Evolutionary conservation across 805 yeast genomes (phyloP).

Genomic region (Saccharomycopsis lassenensis): DNA sequence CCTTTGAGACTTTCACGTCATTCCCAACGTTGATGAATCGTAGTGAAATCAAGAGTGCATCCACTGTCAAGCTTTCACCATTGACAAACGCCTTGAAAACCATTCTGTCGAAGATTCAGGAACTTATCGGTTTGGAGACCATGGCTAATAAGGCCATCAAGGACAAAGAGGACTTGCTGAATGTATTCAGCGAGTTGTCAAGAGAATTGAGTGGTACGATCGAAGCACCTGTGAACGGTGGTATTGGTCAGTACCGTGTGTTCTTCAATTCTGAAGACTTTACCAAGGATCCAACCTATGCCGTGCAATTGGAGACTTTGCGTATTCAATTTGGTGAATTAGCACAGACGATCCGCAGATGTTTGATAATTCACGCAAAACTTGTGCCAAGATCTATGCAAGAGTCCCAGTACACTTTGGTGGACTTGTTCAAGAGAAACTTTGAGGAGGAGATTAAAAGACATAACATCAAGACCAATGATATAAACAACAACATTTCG

Average conservation of each 20-base stretch:
- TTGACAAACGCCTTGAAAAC: slow-evolving; percentile 70
- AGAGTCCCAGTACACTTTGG: slow-evolving; percentile 57
- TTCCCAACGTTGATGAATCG: slow-evolving; percentile 88
- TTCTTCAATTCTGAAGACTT: slow-evolving; percentile 39
- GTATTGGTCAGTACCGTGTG: slow-evolving; percentile 71
- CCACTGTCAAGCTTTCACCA: slow-evolving; percentile 58
- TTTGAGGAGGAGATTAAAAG: slow-evolving; percentile 51
- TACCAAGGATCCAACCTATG: slow-evolving; percentile 21
- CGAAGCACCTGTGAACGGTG: slow-evolving; percentile 89
- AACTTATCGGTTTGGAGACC: slow-evolving; percentile 57
- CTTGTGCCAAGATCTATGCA: slow-evolving; percentile 45
- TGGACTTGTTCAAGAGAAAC: slow-evolving; percentile 52
- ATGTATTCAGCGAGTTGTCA: slow-evolving; percentile 52
- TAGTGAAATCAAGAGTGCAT: slow-evolving; percentile 49
- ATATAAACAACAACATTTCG: slow-evolving; percentile 20
- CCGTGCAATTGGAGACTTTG: slow-evolving; percentile 24
- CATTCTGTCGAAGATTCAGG: slow-evolving; percentile 56
- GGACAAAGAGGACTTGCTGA: slow-evolving; percentile 36
- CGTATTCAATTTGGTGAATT: slow-evolving; percentile 52
- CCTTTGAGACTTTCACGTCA: slow-evolving; percentile 60
- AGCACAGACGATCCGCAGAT: slow-evolving; percentile 50
- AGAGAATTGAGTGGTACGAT: slow-evolving; percentile 75
- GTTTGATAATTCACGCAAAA: slow-evolving; percentile 59
- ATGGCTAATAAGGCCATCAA: slow-evolving; percentile 41
- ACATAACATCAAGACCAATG: slow-evolving; percentile 23